Base-by-base conservation (phyloP, 208 protist genomes). In the Zelonia costaricensis region DNA sequence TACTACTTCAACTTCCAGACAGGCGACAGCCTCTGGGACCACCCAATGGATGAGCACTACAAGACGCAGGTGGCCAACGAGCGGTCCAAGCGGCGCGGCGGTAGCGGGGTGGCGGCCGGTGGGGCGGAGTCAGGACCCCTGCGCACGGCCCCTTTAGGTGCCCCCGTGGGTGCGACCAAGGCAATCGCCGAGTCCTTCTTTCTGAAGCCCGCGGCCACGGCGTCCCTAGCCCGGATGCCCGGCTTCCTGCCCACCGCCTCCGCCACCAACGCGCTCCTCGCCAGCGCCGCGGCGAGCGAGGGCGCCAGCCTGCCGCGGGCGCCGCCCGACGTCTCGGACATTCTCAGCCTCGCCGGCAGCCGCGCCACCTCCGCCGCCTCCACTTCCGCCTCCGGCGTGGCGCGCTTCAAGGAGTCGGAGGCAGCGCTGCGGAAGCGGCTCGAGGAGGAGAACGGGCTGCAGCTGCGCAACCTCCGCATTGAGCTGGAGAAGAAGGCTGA, bases 1-100 rank as follows among this genome's bases (percentile, higher is more conserved):
- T 98, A 98, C 69, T 98, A 98, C 80, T 98, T 98, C 74, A 98
- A 98, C 84, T 97, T 97, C 51, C 36, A 57, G 13, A 94, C 88
- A 9, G 92, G 89, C 23, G 85, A 98, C 36, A 92, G 75, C 40
- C 80, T 89, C 33, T 98, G 97, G 95, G 94, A 97, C 48, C 95
- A 98, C 74, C 97, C 97, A 12, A 78, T 93, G 66, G 97, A 98
- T 66, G 79, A 86, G 0, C 74, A 94, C 60, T 98, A 95, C 76
- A 89, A 86, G 59, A 35, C 74, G 4, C 70, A 91, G 18, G 69
- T 92, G 15, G 69, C 62, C 7, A 46, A 60, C 13, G 84, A 82
- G 66, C 88, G 87, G 3, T 75, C 62, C 8, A 81, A 84, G 54
- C 45, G 36, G 13, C 36, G 47, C 22, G 23, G 48, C 30, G 33